Evolutionary conservation across 2,329 filamentous ascomycete species (phyloP).

Genomic region (Cordyceps pruinosa): DNA sequence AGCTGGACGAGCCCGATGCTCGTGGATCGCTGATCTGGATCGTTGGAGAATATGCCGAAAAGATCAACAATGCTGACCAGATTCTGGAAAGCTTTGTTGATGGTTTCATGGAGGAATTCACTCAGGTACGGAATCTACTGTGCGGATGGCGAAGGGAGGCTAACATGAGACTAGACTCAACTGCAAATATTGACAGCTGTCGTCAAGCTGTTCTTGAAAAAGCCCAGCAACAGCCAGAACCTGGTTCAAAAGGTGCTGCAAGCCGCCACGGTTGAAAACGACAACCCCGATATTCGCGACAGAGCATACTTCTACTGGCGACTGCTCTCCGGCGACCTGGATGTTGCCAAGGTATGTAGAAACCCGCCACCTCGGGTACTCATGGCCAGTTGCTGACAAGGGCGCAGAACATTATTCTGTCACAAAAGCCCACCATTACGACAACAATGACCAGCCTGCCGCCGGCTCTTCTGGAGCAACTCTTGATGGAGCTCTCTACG

Average conservation of each 20-base stretch:
- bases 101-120: constrained; percentile 91
- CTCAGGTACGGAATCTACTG: constrained; percentile 56
- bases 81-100: constrained; percentile 90
- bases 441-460: constrained; percentile 91
- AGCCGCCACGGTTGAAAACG: constrained; percentile 84
- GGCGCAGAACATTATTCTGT: constrained; percentile 74
- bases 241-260: constrained; percentile 94
- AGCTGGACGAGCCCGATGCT: constrained; percentile 89
- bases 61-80: constrained; percentile 97
- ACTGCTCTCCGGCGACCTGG: constrained; percentile 82
- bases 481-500: constrained; percentile 88
- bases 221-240: constrained; percentile 83
- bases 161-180: constrained; percentile 60
- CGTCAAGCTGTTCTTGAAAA: constrained; percentile 95
- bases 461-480: constrained; percentile 73
- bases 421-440: constrained; percentile 87
- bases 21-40: constrained; percentile 95
- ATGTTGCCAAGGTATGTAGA: constrained; percentile 68
- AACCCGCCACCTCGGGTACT: background rate
- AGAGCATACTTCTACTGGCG: constrained; percentile 98
- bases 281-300: constrained; percentile 96
- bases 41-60: constrained; percentile 97
- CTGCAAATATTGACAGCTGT: constrained; percentile 94
- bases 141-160: background rate
- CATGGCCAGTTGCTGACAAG: constrained; percentile 19